Evolutionary conservation across 345 rosid species (phyloP).

Genomic region (Syzygium grande): DNA sequence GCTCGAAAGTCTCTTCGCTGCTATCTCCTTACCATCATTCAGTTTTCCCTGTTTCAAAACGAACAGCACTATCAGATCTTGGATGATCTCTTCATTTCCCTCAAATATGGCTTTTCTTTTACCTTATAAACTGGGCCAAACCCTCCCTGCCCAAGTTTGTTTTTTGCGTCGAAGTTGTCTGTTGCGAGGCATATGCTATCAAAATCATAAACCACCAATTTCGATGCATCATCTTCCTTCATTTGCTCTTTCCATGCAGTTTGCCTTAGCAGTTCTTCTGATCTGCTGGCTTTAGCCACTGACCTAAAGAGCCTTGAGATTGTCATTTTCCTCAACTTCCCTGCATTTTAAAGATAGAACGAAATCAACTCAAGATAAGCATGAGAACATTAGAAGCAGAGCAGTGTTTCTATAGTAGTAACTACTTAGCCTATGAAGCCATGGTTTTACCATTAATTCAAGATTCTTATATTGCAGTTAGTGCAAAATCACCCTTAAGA

Average conservation of each 20-base stretch:
- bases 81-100: no score
- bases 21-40: slow-evolving; percentile 9
- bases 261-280: background rate
- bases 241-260: background rate
- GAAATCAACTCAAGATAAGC: background rate
- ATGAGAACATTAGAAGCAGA: background rate
- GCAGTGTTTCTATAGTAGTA: background rate
- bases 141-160: slow-evolving; percentile 24
- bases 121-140: slow-evolving; percentile 4
- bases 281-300: background rate
- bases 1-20: slow-evolving; percentile 17
- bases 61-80: background rate
- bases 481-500: background rate
- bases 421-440: background rate
- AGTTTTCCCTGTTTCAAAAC: slow-evolving; percentile 5
- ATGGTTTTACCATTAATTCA: background rate
- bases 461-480: background rate
- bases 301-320: background rate
- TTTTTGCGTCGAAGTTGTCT: background rate
- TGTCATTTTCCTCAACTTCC: background rate
- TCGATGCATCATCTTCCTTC: background rate
- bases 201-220: background rate
- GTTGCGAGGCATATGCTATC: background rate
- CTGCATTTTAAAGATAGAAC: background rate
- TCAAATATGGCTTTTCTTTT: background rate